Percentiles rank a stretch among this genome's conserved stretches.
These are phyloP conservation scores for Sclerotinia borealis DNA, from an alignment of 2,329 filamentous ascomycete species.

Conservation along the genomic window DNA sequence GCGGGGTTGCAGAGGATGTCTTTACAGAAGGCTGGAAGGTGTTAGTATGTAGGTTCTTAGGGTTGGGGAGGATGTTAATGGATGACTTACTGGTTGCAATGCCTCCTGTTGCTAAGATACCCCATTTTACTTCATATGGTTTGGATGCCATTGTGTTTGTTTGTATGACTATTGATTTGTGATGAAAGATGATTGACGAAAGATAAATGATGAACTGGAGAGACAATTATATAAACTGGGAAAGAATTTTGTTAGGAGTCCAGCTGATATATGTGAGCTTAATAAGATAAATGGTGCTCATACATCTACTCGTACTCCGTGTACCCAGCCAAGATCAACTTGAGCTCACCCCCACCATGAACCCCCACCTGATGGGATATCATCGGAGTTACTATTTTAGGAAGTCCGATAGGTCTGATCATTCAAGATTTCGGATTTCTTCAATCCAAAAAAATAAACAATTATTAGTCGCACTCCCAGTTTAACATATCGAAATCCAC, in stretches of 20 bases:
- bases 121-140: constrained; percentile 31
- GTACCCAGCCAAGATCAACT: background rate
- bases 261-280: background rate
- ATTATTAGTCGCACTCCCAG: background rate
- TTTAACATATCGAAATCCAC: background rate
- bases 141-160: constrained; percentile 23
- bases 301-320: too few species aligned
- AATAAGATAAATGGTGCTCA: background rate
- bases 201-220: background rate
- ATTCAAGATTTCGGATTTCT: background rate
- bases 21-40: constrained; percentile 46
- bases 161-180: background rate
- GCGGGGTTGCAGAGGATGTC: constrained; percentile 58
- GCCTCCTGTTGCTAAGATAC: constrained; percentile 34
- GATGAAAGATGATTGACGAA: too few species aligned
- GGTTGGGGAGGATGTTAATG: background rate
- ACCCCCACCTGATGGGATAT: background rate
- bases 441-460: background rate
- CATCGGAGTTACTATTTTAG: background rate
- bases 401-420: background rate
- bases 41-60: constrained; percentile 7
- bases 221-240: background rate
- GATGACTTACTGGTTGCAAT: constrained; percentile 31
- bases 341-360: background rate
- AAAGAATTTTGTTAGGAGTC: background rate